A percentile compares a stretch with the other conserved stretches of the same genome.
Conservation (phyloP, 805 yeast species). For the Candida dajiaensis region DNA sequence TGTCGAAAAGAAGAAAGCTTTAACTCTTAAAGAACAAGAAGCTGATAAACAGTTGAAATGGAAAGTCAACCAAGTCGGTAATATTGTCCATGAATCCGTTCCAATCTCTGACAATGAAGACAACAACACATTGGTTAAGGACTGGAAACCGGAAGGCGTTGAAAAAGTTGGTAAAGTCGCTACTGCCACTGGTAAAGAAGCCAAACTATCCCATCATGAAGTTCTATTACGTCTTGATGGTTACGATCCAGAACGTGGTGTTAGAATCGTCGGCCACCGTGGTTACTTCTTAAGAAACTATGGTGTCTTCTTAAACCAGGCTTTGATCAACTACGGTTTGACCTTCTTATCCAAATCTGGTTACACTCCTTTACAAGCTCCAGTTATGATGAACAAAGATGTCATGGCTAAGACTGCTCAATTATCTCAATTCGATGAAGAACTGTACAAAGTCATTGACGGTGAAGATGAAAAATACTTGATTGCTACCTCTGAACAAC, state of each 20-base stretch:
- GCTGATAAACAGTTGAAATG: conserved; percentile 68
- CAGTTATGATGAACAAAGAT: conserved; percentile 99
- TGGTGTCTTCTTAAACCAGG: conserved; percentile 98
- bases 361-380: conserved; percentile 92
- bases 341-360: conserved; percentile 71
- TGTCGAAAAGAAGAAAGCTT: conserved; percentile 60
- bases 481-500: conserved; percentile 98
- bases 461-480: conserved; percentile 97
- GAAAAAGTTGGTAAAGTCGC: conserved; percentile 57
- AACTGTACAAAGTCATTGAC: conserved; percentile 91
- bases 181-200: conserved; percentile 71
- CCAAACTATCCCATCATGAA: conserved; percentile 90
- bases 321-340: conserved; percentile 93
- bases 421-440: conserved; percentile 96
- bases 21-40: conserved; percentile 64
- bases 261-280: conserved; percentile 95
- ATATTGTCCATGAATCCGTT: conserved; percentile 89
- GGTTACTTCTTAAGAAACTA: conserved; percentile 92
- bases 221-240: conserved; percentile 91
- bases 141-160: conserved; percentile 79
- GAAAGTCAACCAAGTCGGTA: conserved; percentile 89
- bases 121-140: conserved; percentile 79
- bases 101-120: conserved; percentile 85
- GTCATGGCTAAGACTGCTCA: conserved; percentile 99
- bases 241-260: conserved; percentile 98